These are phyloP conservation scores for Chionographis japonica DNA, from an alignment of 106 monocot species.

Conservation along the genomic window DNA sequence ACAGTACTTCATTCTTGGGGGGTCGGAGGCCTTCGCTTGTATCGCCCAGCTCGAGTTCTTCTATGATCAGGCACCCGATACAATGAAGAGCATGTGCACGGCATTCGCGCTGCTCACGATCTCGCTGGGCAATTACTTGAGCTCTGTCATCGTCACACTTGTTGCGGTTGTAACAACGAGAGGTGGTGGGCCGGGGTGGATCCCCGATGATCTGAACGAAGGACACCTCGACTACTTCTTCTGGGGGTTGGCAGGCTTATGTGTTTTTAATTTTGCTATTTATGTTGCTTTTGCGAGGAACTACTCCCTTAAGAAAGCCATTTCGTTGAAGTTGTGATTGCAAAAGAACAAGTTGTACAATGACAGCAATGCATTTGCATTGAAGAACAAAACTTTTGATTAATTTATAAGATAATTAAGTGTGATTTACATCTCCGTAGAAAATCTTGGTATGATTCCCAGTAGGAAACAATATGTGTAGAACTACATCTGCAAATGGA, in stretches of 20 bases:
- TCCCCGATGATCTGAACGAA: conserved; percentile 48
- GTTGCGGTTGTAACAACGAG: conserved; percentile 12
- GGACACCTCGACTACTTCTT: conserved; percentile 53
- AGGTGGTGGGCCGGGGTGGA: conserved; percentile 27
- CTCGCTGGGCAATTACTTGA: conserved; percentile 40
- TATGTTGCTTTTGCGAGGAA: conserved; percentile 18
- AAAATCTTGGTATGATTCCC: too few relatives aligned
- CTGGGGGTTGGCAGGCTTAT: conserved; percentile 16
- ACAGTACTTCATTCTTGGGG: conserved; percentile 38
- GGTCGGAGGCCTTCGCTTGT: conserved; percentile 32
- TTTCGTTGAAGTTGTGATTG: not conserved
- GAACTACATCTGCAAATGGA: too few relatives aligned
- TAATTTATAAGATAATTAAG: too few relatives aligned
- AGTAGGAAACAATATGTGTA: too few relatives aligned
- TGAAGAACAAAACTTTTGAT: too few relatives aligned
- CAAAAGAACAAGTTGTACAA: too few relatives aligned
- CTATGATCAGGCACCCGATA: conserved; percentile 42
- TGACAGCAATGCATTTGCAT: too few relatives aligned
- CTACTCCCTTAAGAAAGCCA: conserved; percentile 13
- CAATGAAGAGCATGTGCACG: conserved; percentile 46
- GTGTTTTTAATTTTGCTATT: conserved; percentile 13
- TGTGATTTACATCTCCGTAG: too few relatives aligned
- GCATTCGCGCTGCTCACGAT: conserved; percentile 34
- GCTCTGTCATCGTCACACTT: conserved; percentile 29
- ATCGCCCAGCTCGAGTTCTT: conserved; percentile 59